Base-by-base conservation (phyloP, 192 early-diverging fungal species). In the Funneliformis mosseae region DNA sequence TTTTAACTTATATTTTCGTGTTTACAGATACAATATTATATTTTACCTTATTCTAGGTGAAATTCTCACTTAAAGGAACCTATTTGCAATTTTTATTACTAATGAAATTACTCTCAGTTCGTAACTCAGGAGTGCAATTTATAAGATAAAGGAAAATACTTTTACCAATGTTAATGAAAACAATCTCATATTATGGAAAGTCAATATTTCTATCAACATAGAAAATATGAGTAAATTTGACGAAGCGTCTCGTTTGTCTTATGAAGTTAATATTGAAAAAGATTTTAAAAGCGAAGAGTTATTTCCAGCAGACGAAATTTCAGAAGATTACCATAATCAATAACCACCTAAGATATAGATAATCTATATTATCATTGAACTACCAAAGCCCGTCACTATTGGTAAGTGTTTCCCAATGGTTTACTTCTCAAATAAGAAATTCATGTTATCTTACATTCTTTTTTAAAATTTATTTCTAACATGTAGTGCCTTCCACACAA, bases 51-150 rank as follows among this genome's bases (percentile, higher is more conserved):
- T 64, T 64, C 25, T 64, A 7, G 63, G 63, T 0, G 63, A 64
- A 64, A 27, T 64, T 64, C n/a, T 25, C 28, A 25, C 63, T 27
- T 7, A 27, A 64, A 27, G 25, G 63, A 64, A 10, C 21, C 63
- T 64, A 25, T 64, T 64, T 64, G 63, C 25, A 25, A 25, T 64
- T 64, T 18, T 1, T 64, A 43, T 43, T 43, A 43, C 42, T 8
- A 43, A 43, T 43, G 42, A 43, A 43, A 43, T 43, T 43, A 43
- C 63, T 10, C 18, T 25, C 25, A 28, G 18, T 64, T 64, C 25
- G 63, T 21, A 76, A 8, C 75, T 81, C 12, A 62, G 75, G 60
- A 39, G 14, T 38, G 27, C 70, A 41, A 81, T 81, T 28, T 76
- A 76, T 8, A 27, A 61, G 33, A 6, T 64, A 59, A 39, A 72